phyloP scores from a whole-genome alignment of 2,329 filamentous ascomycete species.

The Emergomyces pasteurianus region DNA sequence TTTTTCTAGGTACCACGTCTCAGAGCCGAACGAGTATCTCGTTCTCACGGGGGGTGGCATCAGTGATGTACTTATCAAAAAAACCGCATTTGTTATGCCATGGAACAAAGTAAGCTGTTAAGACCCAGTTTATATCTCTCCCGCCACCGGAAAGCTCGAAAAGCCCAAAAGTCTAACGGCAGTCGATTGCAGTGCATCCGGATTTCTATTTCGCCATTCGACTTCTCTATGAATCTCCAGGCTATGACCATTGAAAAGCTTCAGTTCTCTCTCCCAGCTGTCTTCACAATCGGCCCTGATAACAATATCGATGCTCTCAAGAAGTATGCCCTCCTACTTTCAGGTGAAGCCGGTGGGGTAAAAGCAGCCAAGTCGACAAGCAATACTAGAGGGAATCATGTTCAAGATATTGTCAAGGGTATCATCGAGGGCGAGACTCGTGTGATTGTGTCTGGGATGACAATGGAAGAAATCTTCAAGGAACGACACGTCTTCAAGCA shows the following conservation, averaged over 20 bases:
- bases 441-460: slow-evolving; percentile 74
- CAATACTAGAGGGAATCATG: slow-evolving; percentile 43
- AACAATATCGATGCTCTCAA: slow-evolving; percentile 57
- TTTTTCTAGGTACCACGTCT: slow-evolving; percentile 51
- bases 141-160: background rate
- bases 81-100: slow-evolving; percentile 61
- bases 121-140: background rate
- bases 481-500: slow-evolving; percentile 66
- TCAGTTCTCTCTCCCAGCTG: slow-evolving; percentile 67
- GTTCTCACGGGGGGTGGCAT: slow-evolving; percentile 73
- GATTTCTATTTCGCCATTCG: slow-evolving; percentile 42
- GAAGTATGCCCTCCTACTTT: slow-evolving; percentile 73
- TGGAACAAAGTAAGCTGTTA: slow-evolving; percentile 45
- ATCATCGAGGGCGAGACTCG: slow-evolving; percentile 84
- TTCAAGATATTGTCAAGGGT: slow-evolving; percentile 76
- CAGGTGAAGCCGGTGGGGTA: slow-evolving; percentile 43
- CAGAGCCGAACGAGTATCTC: slow-evolving; percentile 71
- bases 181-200: slow-evolving; percentile 17
- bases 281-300: slow-evolving; percentile 76
- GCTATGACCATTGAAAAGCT: slow-evolving; percentile 87
- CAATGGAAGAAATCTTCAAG: slow-evolving; percentile 84
- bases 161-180: background rate
- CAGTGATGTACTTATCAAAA: slow-evolving; percentile 62
- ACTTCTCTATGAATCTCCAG: slow-evolving; percentile 71
- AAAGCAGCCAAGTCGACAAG: slow-evolving; percentile 23